These are phyloP conservation scores for Sporisorium sorghi DNA, from an alignment of 1,284 basidiomycete species.

Conservation along the genomic window DNA sequence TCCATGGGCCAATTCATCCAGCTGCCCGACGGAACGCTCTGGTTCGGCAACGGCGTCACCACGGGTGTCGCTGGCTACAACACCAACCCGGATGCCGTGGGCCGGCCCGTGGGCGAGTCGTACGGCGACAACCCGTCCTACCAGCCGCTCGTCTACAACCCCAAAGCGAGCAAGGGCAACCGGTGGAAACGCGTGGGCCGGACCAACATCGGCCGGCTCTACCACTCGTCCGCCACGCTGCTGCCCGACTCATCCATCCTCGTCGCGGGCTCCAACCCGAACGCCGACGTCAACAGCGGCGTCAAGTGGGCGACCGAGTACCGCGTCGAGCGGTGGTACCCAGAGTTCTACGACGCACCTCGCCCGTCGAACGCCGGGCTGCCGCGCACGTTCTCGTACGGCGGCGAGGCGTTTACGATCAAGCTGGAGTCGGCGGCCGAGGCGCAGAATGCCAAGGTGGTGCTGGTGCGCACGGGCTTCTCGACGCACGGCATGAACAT, in stretches of 20 bases:
- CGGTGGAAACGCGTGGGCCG: conserved; percentile 50
- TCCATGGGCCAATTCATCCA: conserved; percentile 62
- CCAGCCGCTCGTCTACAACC: conserved; percentile 58
- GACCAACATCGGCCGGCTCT: conserved; percentile 55
- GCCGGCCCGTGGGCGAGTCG: conserved; percentile 64
- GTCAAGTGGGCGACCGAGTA: conserved; percentile 56
- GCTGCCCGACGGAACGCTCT: conserved; percentile 61
- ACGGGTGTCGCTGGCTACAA: conserved; percentile 64
- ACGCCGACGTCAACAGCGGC: conserved; percentile 48
- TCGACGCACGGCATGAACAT: conserved; percentile 96
- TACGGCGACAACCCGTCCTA: conserved; percentile 62
- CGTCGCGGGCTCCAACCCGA: conserved; percentile 60
- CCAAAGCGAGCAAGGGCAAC: conserved; percentile 48
- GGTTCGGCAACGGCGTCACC: conserved; percentile 63
- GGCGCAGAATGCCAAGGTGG: conserved; percentile 74
- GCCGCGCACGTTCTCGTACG: conserved; percentile 55
- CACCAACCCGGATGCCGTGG: conserved; percentile 43
- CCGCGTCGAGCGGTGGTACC: conserved; percentile 61
- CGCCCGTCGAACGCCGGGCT: conserved; percentile 54
- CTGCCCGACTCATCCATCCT: conserved; percentile 62
- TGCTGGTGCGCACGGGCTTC: conserved; percentile 86
- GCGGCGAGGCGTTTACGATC: conserved; percentile 54
- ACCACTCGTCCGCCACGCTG: conserved; percentile 60
- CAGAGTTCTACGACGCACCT: conserved; percentile 54
- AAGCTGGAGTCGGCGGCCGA: conserved; percentile 29